Base-by-base conservation (phyloP, 1,139 yeast species). In the Petasospora fabianii region DNA sequence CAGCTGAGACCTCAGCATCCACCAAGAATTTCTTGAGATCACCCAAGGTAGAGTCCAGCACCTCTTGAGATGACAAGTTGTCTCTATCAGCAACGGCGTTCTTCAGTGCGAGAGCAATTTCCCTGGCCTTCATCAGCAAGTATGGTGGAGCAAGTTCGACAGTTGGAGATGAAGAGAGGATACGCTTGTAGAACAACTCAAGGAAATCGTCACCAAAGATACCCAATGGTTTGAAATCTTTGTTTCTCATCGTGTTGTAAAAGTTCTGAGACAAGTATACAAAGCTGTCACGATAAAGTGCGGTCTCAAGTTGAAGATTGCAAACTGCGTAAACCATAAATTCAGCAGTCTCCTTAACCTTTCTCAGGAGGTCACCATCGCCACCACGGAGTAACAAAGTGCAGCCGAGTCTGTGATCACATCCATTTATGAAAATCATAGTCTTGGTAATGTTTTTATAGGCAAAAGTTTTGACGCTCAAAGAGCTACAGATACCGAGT, bases 321-420 rank as follows among this genome's bases (percentile, higher is more conserved):
- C 84, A 77, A 26, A 81, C 76, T 2, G 84, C 84, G 36, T 84
- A 83, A 5, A 85, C 74, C 75, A 90, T 71, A 35, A 92, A 81
- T 50, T 86, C 95, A 2, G 85, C 72, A 2, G 90, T 83, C 41
- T 81, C 80, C 56, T 94, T 94, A 18, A 90, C 72, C 40, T 77
- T 76, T 37, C 77, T 72, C 46, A 90, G 62, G 1, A 70, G 57
- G 3, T 76, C 80, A 32, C 69, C 75, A 49, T 75, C 73, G 1
- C 79, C 82, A 3, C 98, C 98, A 43, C 98, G 69, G 19, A 94
- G 64, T 8, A 85, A 68, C 15, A 92, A 73, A 0, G 98, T 88
- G 33, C 92, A 83, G 0, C 98, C 98, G 0, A 81, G 64, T 30
- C 76, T 77, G 17, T 75, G 69, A 33, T 84, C 80, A 50, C 88